These are phyloP conservation scores for Eutrema heterophyllum DNA, from an alignment of 345 rosid species.

Conservation along the genomic window DNA sequence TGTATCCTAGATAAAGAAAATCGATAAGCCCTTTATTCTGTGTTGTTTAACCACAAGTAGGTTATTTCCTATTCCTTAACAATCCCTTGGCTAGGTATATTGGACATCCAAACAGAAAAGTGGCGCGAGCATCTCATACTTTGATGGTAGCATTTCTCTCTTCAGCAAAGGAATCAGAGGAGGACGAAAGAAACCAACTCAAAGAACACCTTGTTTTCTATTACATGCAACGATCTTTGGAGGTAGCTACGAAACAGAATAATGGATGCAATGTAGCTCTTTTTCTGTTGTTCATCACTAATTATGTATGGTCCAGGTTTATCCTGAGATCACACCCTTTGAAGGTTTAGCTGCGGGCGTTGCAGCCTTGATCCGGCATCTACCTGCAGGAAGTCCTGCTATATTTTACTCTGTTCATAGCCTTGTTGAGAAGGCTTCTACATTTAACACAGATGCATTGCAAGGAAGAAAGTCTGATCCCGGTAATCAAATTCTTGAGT, in stretches of 20 bases:
- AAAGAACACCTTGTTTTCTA: constrained; percentile 84
- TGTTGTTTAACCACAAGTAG: neutral
- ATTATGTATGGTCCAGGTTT: constrained; percentile 42
- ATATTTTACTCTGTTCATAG: constrained; percentile 65
- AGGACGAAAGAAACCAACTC: constrained; percentile 46
- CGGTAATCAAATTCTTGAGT: constrained; percentile 56
- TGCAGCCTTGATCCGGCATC: constrained; percentile 71
- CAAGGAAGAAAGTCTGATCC: constrained; percentile 69
- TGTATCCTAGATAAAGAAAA: constrained; percentile 57
- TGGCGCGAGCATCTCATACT: constrained; percentile 76
- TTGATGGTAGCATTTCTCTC: constrained; percentile 71
- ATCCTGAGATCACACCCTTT: constrained; percentile 80
- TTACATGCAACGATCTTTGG: constrained; percentile 79
- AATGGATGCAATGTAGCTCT: neutral
- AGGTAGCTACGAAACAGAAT: constrained; percentile 39
- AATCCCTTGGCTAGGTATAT: constrained; percentile 51
- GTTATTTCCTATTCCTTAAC: constrained; percentile 43
- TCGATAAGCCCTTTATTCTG: neutral
- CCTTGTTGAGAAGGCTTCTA: constrained; percentile 63
- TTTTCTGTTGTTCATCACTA: neutral
- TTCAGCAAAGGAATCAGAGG: constrained; percentile 52
- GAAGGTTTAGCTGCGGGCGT: constrained; percentile 97
- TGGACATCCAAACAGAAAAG: constrained; percentile 82
- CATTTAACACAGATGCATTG: constrained; percentile 42
- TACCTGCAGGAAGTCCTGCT: constrained; percentile 96